Conservation (phyloP, 441 rosid genomes). For the Jatropha podagrica region DNA sequence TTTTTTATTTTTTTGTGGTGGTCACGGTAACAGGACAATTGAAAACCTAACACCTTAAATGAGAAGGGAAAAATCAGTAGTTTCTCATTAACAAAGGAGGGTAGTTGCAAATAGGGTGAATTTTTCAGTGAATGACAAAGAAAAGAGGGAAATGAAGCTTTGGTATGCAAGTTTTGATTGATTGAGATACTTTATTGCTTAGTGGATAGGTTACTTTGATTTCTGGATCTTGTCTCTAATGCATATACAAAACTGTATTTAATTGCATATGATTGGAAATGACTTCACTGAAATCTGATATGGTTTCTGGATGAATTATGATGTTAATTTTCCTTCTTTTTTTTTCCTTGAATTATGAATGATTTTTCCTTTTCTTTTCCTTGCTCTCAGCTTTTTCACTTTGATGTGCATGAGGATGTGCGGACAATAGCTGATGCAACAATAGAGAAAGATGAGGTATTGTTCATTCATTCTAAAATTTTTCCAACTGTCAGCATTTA, state of each 20-base stretch:
- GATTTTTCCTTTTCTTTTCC: background rate
- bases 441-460: conserved; percentile 94
- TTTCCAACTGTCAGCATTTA: background rate
- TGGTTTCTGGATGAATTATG: background rate
- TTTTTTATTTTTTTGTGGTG: too few relatives aligned
- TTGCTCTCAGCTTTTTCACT: conserved; percentile 77
- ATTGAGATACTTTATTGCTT: background rate
- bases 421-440: conserved; percentile 94
- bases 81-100: background rate
- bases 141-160: background rate
- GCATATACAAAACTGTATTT: background rate
- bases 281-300: background rate
- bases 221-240: background rate
- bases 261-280: background rate
- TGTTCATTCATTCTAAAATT: background rate
- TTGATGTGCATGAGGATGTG: conserved; percentile 97
- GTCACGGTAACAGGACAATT: background rate
- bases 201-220: background rate
- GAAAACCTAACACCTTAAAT: background rate
- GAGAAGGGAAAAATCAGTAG: too few relatives aligned
- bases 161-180: background rate
- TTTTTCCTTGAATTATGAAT: background rate
- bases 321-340: background rate
- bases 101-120: background rate
- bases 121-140: background rate